Evolutionary conservation across 176 grass and related monocot genomes (phyloP).

Genomic region (Zoysia japonica): DNA sequence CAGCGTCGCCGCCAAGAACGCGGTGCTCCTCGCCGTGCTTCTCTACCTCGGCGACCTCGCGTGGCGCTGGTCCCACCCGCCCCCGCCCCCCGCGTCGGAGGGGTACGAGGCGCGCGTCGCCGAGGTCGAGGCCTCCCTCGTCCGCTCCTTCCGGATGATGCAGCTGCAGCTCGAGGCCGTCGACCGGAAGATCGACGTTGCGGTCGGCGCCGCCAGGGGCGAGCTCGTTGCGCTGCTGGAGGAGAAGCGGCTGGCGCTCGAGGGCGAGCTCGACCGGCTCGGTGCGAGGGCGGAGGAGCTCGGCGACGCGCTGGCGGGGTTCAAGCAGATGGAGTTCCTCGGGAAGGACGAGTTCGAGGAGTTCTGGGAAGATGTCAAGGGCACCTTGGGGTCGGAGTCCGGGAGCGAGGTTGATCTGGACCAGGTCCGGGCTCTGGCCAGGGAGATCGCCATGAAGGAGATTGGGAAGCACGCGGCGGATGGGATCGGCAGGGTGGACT

Average conservation of each 20-base stretch:
- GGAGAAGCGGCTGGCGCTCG: conserved; percentile 56
- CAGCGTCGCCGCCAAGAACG: conserved; percentile 55
- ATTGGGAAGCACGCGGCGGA: conserved; percentile 88
- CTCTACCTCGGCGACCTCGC: conserved; percentile 52
- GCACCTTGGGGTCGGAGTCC: conserved; percentile 18
- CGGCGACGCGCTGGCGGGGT: conserved; percentile 50
- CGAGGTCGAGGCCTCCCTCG: conserved; percentile 63
- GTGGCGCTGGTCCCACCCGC: conserved; percentile 43
- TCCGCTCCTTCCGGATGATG: conserved; percentile 56
- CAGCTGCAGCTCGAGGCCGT: conserved; percentile 81
- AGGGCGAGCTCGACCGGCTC: conserved; percentile 49
- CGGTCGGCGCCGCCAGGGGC: conserved; percentile 44
- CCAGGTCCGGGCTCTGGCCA: conserved; percentile 62
- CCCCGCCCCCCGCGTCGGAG: background rate
- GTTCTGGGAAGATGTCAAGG: conserved; percentile 60
- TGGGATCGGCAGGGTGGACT: conserved; percentile 92
- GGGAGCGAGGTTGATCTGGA: conserved; percentile 54
- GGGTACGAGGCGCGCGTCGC: conserved; percentile 56
- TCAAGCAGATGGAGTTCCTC: conserved; percentile 55
- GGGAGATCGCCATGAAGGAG: conserved; percentile 74
- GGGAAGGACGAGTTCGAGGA: conserved; percentile 63
- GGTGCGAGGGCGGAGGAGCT: conserved; percentile 55
- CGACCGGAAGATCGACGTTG: conserved; percentile 72
- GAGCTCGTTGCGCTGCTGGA: conserved; percentile 55
- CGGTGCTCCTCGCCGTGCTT: conserved; percentile 42